These are phyloP conservation scores for Brassica nigra DNA, from an alignment of 345 rosid genomes.

Conservation along the genomic window DNA sequence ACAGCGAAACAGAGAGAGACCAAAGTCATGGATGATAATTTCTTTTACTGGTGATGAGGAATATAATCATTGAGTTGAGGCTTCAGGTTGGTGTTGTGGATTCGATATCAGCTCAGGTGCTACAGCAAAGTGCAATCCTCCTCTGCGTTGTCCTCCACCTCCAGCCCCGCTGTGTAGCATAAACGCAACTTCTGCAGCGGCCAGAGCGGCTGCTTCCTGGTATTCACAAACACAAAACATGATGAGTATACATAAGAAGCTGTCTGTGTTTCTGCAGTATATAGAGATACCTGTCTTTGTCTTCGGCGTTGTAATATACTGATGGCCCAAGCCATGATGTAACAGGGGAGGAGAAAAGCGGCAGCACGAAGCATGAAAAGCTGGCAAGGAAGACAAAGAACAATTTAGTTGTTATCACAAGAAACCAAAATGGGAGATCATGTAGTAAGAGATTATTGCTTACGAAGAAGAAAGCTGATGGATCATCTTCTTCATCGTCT, in stretches of 20 bases:
- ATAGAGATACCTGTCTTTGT: constrained; percentile 74
- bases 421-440: background rate
- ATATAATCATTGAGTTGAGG: constrained; percentile 18
- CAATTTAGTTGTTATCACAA: background rate
- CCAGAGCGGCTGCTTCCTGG: constrained; percentile 92
- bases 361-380: constrained; percentile 95
- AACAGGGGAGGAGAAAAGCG: constrained; percentile 94
- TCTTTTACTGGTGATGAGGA: background rate
- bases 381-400: constrained; percentile 45
- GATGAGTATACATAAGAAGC: background rate
- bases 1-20: constrained; percentile 15
- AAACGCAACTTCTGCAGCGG: constrained; percentile 88
- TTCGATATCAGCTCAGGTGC: constrained; percentile 59
- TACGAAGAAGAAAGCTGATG: constrained; percentile 84
- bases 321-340: constrained; percentile 99
- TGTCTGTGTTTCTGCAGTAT: background rate
- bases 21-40: constrained; percentile 17
- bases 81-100: constrained; percentile 32
- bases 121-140: constrained; percentile 70
- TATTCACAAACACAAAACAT: constrained; percentile 5
- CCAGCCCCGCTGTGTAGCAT: constrained; percentile 68
- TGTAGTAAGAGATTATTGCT: constrained; percentile 30
- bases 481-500: constrained; percentile 62
- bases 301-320: constrained; percentile 90
- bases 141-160: constrained; percentile 52